A percentile compares a stretch with the other conserved stretches of the same genome.
phyloP scores from a whole-genome alignment of 306 rosid genomes.

The Trifolium repens region DNA sequence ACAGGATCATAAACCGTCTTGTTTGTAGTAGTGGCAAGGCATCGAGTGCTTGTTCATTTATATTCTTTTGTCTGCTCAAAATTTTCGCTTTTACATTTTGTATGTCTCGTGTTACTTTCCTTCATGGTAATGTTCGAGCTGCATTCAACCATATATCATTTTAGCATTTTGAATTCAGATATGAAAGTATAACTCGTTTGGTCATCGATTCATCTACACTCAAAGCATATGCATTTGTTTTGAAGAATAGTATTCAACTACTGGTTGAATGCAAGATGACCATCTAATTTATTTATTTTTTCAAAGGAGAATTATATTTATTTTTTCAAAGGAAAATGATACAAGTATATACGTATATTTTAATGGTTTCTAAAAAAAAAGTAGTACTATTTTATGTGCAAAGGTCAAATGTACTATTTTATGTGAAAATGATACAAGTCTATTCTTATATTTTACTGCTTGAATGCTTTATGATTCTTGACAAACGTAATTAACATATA shows the following conservation, averaged over 20 bases:
- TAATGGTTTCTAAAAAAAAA: too few species aligned
- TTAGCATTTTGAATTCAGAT: background rate
- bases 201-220: too few species aligned
- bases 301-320: too few species aligned
- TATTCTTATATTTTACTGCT: too few species aligned
- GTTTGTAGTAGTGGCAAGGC: slow-evolving; percentile 47
- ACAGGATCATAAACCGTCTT: slow-evolving; percentile 41
- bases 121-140: background rate
- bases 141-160: slow-evolving; percentile 1
- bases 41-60: slow-evolving; percentile 41
- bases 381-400: too few species aligned
- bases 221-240: background rate
- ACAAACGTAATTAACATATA: background rate
- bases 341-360: background rate
- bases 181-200: too few species aligned
- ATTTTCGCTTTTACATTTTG: background rate
- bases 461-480: background rate
- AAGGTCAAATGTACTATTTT: too few species aligned
- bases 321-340: background rate
- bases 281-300: too few species aligned
- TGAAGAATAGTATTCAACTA: background rate
- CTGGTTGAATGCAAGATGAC: too few species aligned
- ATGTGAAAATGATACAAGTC: too few species aligned
- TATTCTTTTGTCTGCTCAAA: slow-evolving; percentile 38
- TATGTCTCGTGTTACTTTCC: background rate